These are phyloP conservation scores for Citrullus mucosospermus DNA, from an alignment of 306 rosid genomes.

Conservation along the genomic window DNA sequence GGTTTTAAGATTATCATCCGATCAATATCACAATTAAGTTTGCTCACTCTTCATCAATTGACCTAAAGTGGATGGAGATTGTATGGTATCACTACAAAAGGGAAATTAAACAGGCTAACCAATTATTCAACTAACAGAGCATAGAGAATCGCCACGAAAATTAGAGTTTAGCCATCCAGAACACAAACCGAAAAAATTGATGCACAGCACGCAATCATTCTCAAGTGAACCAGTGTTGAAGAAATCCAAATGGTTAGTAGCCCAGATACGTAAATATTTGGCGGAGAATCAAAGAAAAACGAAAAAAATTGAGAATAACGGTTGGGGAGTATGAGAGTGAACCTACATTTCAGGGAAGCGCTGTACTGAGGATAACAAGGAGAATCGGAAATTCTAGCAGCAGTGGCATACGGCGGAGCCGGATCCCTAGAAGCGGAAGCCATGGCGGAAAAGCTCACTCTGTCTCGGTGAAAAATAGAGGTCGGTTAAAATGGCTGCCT, in stretches of 20 bases:
- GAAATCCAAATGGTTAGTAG: neutral
- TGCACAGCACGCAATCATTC: neutral
- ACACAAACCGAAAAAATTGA: neutral
- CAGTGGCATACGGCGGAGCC: conserved; percentile 45
- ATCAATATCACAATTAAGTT: neutral
- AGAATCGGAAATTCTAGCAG: conserved; percentile 77
- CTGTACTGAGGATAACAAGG: conserved; percentile 72
- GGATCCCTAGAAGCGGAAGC: conserved; percentile 43
- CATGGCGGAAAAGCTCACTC: conserved; percentile 19
- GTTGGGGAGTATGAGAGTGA: neutral
- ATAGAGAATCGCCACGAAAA: neutral
- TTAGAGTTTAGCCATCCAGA: neutral
- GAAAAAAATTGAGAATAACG: neutral
- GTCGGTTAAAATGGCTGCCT: neutral
- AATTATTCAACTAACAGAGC: neutral
- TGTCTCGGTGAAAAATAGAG: neutral
- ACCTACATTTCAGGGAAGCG: conserved; percentile 76
- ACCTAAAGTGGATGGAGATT: neutral
- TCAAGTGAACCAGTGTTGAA: neutral
- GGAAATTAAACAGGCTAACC: neutral
- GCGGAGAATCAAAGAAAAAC: neutral
- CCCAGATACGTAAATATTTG: neutral
- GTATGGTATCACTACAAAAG: neutral
- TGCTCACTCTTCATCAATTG: neutral
- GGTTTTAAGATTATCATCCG: neutral